Percentiles rank a stretch among this genome's conserved stretches.
These are phyloP conservation scores for Selenicereus undatus DNA, from an alignment of 148 eudicot genomes.

Conservation along the genomic window DNA sequence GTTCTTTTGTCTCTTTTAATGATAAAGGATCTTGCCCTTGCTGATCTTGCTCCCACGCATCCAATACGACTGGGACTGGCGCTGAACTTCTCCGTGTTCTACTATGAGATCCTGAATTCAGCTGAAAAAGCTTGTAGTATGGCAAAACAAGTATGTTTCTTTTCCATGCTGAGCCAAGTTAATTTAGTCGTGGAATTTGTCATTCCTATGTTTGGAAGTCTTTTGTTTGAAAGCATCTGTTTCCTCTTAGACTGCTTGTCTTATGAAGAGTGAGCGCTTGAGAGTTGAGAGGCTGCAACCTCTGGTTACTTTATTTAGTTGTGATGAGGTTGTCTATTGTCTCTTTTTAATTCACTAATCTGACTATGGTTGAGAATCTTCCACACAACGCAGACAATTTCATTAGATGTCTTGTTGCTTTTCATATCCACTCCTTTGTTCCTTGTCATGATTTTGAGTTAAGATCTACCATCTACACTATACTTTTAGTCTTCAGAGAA, in stretches of 20 bases:
- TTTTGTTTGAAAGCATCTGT: neutral
- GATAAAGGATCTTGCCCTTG: constrained; percentile 43
- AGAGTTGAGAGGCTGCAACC: neutral
- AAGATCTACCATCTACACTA: too few species aligned
- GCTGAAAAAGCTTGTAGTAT: constrained; percentile 52
- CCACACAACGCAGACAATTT: neutral
- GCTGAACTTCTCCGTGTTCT: constrained; percentile 50
- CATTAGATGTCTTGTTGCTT: neutral
- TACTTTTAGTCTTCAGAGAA: too few species aligned
- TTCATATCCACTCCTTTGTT: neutral
- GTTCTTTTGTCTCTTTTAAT: neutral
- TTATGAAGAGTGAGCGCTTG: neutral
- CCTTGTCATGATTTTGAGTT: neutral
- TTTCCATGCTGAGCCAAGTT: neutral
- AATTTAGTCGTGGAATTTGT: neutral
- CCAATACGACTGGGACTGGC: constrained; percentile 54
- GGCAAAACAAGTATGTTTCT: constrained; percentile 42
- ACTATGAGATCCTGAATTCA: constrained; percentile 54
- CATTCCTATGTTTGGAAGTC: neutral
- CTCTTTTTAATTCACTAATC: neutral
- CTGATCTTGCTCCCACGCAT: constrained; percentile 50
- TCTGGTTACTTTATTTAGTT: neutral
- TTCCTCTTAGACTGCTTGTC: neutral
- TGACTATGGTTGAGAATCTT: neutral
- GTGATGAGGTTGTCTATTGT: too few species aligned